phyloP scores from a whole-genome alignment of 495 filamentous ascomycete species.

The Chaetomium fimeti region DNA sequence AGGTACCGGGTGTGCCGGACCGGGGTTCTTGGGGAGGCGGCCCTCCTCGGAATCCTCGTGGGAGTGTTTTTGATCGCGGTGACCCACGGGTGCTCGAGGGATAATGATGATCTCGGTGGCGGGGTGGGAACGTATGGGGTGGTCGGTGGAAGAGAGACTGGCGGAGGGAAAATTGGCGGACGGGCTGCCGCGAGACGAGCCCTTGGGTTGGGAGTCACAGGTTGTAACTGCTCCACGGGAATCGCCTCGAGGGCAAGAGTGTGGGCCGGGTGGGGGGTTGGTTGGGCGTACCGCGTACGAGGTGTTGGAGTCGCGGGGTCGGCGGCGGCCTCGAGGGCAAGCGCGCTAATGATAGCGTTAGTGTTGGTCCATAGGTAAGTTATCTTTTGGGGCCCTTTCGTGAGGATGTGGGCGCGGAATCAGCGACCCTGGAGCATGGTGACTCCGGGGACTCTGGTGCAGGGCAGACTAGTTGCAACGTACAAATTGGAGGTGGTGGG shows the following conservation, averaged over 20 bases:
- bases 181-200: slow-evolving; percentile 2
- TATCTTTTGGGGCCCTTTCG: background rate
- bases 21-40: slow-evolving; percentile 4
- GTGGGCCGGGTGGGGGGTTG: background rate
- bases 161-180: slow-evolving; percentile 17
- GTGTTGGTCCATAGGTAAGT: background rate
- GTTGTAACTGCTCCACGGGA: slow-evolving; percentile 7
- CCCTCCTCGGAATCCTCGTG: background rate
- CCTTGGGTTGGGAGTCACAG: slow-evolving; percentile 2
- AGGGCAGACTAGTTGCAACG: background rate
- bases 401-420: background rate
- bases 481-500: slow-evolving; percentile 2
- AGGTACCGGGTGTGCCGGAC: slow-evolving; percentile 6
- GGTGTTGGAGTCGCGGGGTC: slow-evolving; percentile 9
- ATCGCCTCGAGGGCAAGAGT: slow-evolving; percentile 13
- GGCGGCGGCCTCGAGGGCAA: slow-evolving; percentile 1
- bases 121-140: slow-evolving; percentile 7
- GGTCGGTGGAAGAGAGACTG: slow-evolving; percentile 10
- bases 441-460: background rate
- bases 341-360: background rate
- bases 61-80: slow-evolving; percentile 17
- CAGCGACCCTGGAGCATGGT: background rate
- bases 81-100: slow-evolving; percentile 15
- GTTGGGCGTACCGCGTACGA: background rate
- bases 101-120: slow-evolving; percentile 1